Evolutionary conservation across 1,284 basidiomycete species (phyloP).

Genomic region (Puccinia coronata): DNA sequence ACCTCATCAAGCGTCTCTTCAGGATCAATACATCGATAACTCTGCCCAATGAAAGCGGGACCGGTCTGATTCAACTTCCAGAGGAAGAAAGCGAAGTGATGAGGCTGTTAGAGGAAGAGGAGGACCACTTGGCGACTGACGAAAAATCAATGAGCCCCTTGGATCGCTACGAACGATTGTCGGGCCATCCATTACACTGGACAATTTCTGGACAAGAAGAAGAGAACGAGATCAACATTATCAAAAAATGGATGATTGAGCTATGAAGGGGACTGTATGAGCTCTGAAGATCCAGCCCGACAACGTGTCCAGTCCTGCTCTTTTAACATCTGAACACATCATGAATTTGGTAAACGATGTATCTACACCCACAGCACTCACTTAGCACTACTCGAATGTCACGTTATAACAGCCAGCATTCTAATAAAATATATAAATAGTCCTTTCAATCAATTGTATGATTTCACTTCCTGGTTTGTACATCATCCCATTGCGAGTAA

Average conservation of each 20-base stretch:
- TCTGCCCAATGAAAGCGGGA: neutral
- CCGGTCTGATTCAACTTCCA: conserved; percentile 13
- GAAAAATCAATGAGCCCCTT: neutral
- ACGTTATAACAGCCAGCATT: neutral
- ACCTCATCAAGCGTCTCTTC: conserved; percentile 36
- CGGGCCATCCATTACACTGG: conserved; percentile 34
- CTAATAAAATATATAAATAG: too few relatives aligned
- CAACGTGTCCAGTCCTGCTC: neutral
- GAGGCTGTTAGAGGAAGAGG: conserved; percentile 33
- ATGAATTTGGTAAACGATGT: neutral
- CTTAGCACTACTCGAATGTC: neutral
- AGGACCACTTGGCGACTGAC: conserved; percentile 18
- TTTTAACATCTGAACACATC: neutral
- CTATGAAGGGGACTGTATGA: neutral
- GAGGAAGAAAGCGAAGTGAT: conserved; percentile 39
- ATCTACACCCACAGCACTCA: neutral
- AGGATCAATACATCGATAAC: neutral
- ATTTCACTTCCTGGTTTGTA: neutral
- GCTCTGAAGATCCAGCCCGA: neutral
- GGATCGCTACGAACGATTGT: conserved; percentile 37
- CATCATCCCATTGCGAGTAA: neutral
- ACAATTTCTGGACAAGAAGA: conserved; percentile 24
- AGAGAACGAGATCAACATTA: conserved; percentile 15
- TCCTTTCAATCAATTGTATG: neutral
- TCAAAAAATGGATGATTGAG: conserved; percentile 35